Conservation (phyloP, 305 asterid species). For the Plantago lanceolata region DNA sequence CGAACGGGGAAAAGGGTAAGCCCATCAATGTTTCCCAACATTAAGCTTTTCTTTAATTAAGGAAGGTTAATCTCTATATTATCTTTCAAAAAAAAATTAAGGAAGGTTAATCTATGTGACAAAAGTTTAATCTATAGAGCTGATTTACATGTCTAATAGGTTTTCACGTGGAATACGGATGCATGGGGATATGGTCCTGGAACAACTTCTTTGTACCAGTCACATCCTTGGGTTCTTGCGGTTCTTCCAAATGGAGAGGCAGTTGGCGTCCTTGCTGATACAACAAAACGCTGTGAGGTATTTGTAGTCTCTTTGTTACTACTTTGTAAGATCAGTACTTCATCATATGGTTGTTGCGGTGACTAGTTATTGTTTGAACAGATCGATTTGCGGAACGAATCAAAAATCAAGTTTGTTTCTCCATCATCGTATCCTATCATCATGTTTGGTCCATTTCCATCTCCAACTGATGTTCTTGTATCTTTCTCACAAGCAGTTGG, state of each 20-base stretch:
- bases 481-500: slow-evolving; percentile 77
- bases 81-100: no score
- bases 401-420: slow-evolving; percentile 55
- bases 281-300: slow-evolving; percentile 91
- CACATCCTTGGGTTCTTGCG: slow-evolving; percentile 94
- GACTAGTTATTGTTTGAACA: slow-evolving; percentile 32
- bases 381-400: slow-evolving; percentile 82
- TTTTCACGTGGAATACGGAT: slow-evolving; percentile 91
- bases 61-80: no score
- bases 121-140: not conserved
- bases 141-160: slow-evolving; percentile 33
- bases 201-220: slow-evolving; percentile 93
- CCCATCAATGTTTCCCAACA: not conserved
- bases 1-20: slow-evolving; percentile 92
- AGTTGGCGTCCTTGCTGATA: slow-evolving; percentile 91
- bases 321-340: slow-evolving; percentile 11
- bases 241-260: slow-evolving; percentile 87
- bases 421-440: slow-evolving; percentile 63
- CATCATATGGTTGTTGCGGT: slow-evolving; percentile 12
- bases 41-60: not conserved
- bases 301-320: slow-evolving; percentile 16
- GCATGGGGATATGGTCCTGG: slow-evolving; percentile 95
- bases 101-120: not conserved
- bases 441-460: slow-evolving; percentile 89
- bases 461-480: slow-evolving; percentile 75